Percentiles rank a stretch among this genome's conserved stretches.
Conservation (phyloP, 2,329 filamentous ascomycete species). For the Microdochium trichocladiopsis region DNA sequence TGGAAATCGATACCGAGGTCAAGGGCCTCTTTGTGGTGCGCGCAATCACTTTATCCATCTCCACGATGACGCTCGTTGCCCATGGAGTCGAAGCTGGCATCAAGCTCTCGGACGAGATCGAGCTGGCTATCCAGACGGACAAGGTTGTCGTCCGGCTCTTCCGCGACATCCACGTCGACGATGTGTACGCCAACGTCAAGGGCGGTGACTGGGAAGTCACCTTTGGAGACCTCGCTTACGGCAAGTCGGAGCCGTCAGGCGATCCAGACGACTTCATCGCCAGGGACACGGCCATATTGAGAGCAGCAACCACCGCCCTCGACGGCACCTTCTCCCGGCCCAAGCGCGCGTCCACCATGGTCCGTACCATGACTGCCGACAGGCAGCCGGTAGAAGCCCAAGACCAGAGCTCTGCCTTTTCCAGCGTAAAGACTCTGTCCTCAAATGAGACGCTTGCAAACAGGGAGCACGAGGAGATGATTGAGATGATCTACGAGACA, state of each 20-base stretch:
- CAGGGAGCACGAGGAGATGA: neutral
- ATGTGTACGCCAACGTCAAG: conserved; percentile 47
- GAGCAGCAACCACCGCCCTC: neutral
- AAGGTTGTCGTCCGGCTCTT: conserved; percentile 39
- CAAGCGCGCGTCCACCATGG: neutral
- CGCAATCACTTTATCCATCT: conserved; percentile 43
- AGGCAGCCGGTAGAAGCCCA: neutral
- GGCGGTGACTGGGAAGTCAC: conserved; percentile 42
- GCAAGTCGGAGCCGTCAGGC: neutral
- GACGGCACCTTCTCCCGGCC: neutral
- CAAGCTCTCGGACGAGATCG: conserved; percentile 43
- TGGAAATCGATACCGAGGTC: conserved; percentile 47
- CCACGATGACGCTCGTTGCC: conserved; percentile 38
- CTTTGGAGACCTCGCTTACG: conserved; percentile 27
- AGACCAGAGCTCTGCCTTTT: neutral
- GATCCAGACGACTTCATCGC: neutral
- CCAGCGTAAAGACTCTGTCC: neutral
- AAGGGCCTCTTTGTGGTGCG: conserved; percentile 43
- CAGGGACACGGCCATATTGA: neutral
- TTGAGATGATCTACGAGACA: neutral
- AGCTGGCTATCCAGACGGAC: conserved; percentile 42
- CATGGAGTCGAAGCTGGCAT: conserved; percentile 47
- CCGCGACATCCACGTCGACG: conserved; percentile 39
- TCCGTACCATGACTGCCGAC: neutral
- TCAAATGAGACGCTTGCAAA: neutral